Evolutionary conservation across 768 basidiomycete genomes (phyloP), one percentile per base, ranked within the genome.

Genomic region (Leccinum boreale): DNA sequence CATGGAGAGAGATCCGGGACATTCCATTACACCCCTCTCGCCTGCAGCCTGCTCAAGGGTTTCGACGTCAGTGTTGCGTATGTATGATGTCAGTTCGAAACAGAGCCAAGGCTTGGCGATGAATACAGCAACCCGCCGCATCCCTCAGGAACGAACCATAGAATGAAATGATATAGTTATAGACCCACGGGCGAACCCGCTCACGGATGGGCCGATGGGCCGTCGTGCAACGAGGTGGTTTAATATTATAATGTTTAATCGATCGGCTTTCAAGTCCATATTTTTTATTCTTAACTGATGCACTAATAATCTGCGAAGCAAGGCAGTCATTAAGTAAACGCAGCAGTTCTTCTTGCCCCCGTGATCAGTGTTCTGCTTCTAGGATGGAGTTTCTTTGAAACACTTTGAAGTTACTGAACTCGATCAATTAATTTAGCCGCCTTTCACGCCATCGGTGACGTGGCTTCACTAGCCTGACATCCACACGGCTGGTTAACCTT

Each of bases 71-170:
- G 28, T 28, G 33, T 5, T 35, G 14, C 35, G 11, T 19, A 44
- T 44, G 39, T 42, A 42, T 42, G n/a, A 42, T 19, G 49, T 62
- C 26, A 28, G 29, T 31, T 35, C 36, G 52, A 44, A 46, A 57
- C n/a, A 44, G 31, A 28, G 14, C 8, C 12, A 29, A 29, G 29
- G 29, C 45, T 17, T 60, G 23, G 15, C 50, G 35, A 63, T 45
- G 11, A 49, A 57, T 57, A 65, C 65, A 67, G 59, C 62, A 65
- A 59, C 57, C 53, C 45, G 58, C 62, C 64, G 47, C 42, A 44
- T 21, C 39, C 35, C n/a, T 55, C 49, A 60, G 55, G 56, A 58
- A 63, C 14, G 6, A 3, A 19, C 5, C 14, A 28, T 10, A 15
- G 10, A 29, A 50, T 28, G 29, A 50, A 63, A 46, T 49, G 53